Percentiles rank a stretch among this genome's conserved stretches.
phyloP scores from a whole-genome alignment of 176 grass and related monocot species.

The Carex pumila region DNA sequence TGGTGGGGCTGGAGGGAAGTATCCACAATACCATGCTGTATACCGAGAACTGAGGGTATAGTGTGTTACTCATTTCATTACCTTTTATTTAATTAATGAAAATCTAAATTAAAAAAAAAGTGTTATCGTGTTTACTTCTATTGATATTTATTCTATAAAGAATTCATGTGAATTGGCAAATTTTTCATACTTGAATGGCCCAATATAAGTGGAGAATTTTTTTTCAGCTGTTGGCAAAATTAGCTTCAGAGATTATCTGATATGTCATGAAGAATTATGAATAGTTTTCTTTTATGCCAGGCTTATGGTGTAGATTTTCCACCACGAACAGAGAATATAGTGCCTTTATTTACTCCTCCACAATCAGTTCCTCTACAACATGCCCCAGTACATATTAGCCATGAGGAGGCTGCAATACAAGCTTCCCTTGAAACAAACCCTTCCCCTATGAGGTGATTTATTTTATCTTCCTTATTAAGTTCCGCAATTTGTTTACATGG shows the following conservation, averaged over 20 bases:
- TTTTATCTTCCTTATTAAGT: background rate
- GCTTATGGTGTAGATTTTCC: constrained; percentile 94
- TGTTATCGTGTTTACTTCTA: background rate
- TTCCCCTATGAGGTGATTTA: constrained; percentile 56
- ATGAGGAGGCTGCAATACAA: constrained; percentile 68
- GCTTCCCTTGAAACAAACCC: constrained; percentile 76
- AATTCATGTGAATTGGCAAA: background rate
- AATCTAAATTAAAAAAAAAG: background rate
- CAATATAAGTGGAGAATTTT: background rate
- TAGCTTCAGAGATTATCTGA: background rate
- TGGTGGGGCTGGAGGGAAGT: constrained; percentile 78
- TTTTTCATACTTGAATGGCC: background rate
- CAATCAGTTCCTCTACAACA: constrained; percentile 64
- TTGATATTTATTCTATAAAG: background rate
- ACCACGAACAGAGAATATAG: constrained; percentile 56
- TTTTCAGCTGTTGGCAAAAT: background rate
- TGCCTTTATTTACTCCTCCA: constrained; percentile 85
- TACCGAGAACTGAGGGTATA: constrained; percentile 95
- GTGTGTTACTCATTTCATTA: background rate
- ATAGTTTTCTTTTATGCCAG: constrained; percentile 31
- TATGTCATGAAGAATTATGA: background rate
- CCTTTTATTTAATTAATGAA: background rate
- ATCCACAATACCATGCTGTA: constrained; percentile 76
- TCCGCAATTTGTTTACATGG: background rate
- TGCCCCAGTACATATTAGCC: constrained; percentile 50